These are phyloP conservation scores for Acanthamoeba culbertsoni DNA, from an alignment of 208 protist genomes.

Conservation along the genomic window DNA sequence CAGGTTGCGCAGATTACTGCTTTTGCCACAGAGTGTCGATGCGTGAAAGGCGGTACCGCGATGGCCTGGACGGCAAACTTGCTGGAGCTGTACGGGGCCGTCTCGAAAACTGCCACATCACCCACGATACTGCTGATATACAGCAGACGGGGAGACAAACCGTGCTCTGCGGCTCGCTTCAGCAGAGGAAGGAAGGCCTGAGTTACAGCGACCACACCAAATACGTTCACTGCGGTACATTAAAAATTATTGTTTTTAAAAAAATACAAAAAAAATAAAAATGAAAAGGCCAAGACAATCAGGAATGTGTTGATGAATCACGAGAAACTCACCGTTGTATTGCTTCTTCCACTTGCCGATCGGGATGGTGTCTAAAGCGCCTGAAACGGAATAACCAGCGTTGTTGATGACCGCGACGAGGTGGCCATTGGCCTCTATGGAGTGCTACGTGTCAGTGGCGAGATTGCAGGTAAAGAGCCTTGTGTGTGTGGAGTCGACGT, in stretches of 20 bases:
- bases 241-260: too few relatives aligned
- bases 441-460: too few relatives aligned
- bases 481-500: neutral
- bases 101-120: neutral
- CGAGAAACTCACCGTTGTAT: neutral
- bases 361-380: neutral
- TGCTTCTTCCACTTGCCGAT: slow-evolving; percentile 34
- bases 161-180: neutral
- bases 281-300: neutral
- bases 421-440: neutral
- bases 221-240: slow-evolving; percentile 38
- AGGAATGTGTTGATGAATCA: neutral
- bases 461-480: neutral
- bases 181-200: slow-evolving; percentile 13
- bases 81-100: neutral
- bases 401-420: slow-evolving; percentile 3
- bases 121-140: slow-evolving; percentile 4
- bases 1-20: too few relatives aligned
- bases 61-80: slow-evolving; percentile 45
- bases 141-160: neutral
- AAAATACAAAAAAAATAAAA: neutral
- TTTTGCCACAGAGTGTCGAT: too few relatives aligned
- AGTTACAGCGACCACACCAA: neutral
- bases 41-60: neutral
- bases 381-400: neutral